Conservation (phyloP, 2,329 filamentous ascomycete species). For the Acephala macrosclerotiorum region DNA sequence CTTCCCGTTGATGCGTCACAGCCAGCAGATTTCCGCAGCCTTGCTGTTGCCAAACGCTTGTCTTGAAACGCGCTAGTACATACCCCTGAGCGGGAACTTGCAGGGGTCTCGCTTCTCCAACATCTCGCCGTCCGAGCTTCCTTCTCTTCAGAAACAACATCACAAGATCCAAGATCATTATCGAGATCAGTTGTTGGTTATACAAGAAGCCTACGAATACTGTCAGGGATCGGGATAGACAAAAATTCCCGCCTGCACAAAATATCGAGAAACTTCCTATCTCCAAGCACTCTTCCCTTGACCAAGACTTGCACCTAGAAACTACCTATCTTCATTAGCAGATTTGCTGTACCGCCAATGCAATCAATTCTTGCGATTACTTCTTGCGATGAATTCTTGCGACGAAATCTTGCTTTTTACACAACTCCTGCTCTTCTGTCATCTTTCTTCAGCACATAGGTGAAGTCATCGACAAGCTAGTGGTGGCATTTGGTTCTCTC, state of each 20-base stretch:
- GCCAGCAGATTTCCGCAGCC: slow-evolving; percentile 1
- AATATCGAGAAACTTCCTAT: background rate
- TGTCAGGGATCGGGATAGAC: no score
- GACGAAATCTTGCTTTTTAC: background rate
- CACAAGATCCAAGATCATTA: no score
- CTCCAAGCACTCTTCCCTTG: background rate
- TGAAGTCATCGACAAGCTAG: background rate
- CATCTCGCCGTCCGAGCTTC: background rate
- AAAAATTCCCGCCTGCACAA: no score
- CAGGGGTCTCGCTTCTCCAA: background rate
- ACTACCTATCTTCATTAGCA: no score
- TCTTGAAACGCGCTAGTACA: background rate
- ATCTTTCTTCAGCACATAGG: background rate
- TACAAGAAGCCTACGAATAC: no score
- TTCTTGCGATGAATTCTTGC: no score
- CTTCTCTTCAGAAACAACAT: no score
- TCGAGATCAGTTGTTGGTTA: no score
- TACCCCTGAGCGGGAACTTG: background rate
- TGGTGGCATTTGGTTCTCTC: no score
- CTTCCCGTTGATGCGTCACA: slow-evolving; percentile 4
- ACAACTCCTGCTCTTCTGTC: background rate
- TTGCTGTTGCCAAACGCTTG: background rate
- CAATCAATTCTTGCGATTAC: no score
- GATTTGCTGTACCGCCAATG: no score
- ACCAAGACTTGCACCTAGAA: no score